These are phyloP conservation scores for Candida smagusa DNA, from an alignment of 1,139 yeast species.

Conservation along the genomic window DNA sequence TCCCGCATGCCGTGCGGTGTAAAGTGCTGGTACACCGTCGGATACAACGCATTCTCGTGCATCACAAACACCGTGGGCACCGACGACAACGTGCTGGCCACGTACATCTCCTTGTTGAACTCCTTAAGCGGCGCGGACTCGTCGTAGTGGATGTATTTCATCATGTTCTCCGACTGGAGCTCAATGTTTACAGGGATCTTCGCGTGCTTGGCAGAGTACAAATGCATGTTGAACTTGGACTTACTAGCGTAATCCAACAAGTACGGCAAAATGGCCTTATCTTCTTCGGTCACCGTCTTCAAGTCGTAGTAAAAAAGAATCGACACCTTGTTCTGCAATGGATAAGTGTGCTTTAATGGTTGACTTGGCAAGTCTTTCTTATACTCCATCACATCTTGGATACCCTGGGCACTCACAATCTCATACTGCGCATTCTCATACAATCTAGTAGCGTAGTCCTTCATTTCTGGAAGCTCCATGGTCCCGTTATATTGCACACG, in stretches of 20 bases:
- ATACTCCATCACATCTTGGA: conserved; percentile 41
- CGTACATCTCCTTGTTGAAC: conserved; percentile 43
- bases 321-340: conserved; percentile 42
- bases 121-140: conserved; percentile 18
- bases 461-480: conserved; percentile 25
- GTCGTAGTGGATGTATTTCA: conserved; percentile 42
- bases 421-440: conserved; percentile 38
- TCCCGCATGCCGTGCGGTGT: conserved; percentile 63
- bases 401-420: conserved; percentile 33
- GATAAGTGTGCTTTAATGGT: conserved; percentile 35
- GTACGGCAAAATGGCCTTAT: conserved; percentile 56
- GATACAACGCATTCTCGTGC: conserved; percentile 52
- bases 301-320: conserved; percentile 56
- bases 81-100: conserved; percentile 53
- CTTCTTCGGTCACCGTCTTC: conserved; percentile 53
- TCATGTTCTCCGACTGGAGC: conserved; percentile 40
- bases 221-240: conserved; percentile 51
- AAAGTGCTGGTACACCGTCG: conserved; percentile 55
- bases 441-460: conserved; percentile 30
- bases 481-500: conserved; percentile 35
- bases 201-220: conserved; percentile 50
- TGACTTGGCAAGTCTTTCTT: conserved; percentile 30
- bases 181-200: conserved; percentile 38
- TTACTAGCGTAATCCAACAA: conserved; percentile 56
- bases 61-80: conserved; percentile 60